Evolutionary conservation across 1,139 yeast genomes (phyloP).

Genomic region (Zygosaccharomyces sapae): DNA sequence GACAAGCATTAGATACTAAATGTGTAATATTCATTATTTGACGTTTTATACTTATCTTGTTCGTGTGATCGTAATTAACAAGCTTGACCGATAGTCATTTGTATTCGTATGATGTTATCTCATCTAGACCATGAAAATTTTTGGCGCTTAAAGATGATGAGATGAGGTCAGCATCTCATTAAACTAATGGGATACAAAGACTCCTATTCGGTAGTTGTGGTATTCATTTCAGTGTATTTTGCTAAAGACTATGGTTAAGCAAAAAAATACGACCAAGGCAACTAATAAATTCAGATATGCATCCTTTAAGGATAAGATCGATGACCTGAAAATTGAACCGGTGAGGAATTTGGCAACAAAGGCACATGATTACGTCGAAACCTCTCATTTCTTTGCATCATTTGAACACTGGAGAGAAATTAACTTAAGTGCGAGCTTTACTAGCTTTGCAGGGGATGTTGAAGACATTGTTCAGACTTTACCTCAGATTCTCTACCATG

Average conservation of each 20-base stretch:
- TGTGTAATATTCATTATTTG: constrained; percentile 2
- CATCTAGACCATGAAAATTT: constrained; percentile 1
- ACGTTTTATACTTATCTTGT: constrained; percentile 3
- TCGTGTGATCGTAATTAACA: not conserved
- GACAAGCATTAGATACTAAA: not conserved
- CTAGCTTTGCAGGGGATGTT: constrained; percentile 56
- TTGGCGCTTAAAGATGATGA: constrained; percentile 5
- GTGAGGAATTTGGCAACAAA: constrained; percentile 57
- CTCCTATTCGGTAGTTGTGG: not conserved
- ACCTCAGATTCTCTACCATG: constrained; percentile 77
- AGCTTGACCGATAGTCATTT: not conserved
- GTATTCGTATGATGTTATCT: constrained; percentile 2
- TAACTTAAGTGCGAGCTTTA: constrained; percentile 70
- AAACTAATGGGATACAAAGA: not conserved
- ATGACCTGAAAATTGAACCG: constrained; percentile 82
- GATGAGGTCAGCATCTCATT: not conserved
- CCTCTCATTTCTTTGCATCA: constrained; percentile 75
- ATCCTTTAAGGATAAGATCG: constrained; percentile 81
- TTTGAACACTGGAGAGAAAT: constrained; percentile 85
- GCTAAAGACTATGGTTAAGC: constrained; percentile 22
- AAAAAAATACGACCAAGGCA: constrained; percentile 49
- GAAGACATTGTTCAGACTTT: constrained; percentile 60
- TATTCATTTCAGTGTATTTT: not conserved
- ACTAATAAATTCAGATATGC: constrained; percentile 59
- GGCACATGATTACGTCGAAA: constrained; percentile 66